Evolutionary conservation across 768 basidiomycete species (phyloP), one percentile per base, ranked within the genome.

Genomic region (Hericium coralloides): DNA sequence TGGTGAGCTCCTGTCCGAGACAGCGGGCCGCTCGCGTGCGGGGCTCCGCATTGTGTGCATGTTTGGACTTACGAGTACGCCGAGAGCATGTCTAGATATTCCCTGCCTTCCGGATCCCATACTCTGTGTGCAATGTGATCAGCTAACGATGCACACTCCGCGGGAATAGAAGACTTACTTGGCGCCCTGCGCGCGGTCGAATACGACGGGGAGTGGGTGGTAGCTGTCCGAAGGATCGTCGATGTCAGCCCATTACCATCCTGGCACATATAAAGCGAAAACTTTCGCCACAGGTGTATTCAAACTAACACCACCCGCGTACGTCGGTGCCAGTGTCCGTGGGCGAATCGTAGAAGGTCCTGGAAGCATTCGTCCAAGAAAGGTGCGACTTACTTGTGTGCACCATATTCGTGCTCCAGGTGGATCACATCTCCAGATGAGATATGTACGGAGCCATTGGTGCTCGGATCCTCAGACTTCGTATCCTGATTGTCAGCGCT

Each of bases 11-110:
- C 43, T 45, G n/a, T 45, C 43, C 5, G 43, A 45, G 43, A 45
- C 43, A 22, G 43, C 22, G 43, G 43, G 43, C 17, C 31, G 4
- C 31, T 6, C 31, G 31, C 31, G 31, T 31, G 31, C 31, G 31
- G 31, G 10, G 31, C 43, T 17, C 14, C 43, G 2, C n/a, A 20
- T 3, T 4, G 6, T 18, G 12, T n/a, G 20, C 14, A 50, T 23
- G 45, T 10, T 48, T 57, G 58, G 17, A 75, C 87, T 75, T 69
- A 95, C 91, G 92, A 95, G 74, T 98, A 98, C 26, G 97, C 97
- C 48, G 92, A 91, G 18, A 99, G 79, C 91, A 98, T 97, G 67
- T 99, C 97, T 60, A 98, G 93, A 73, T 97, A 99, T 67, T 94
- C 89, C 53, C 82, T 86, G 60, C 94, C 95, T 78, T 95, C 94